A percentile compares a stretch with the other conserved stretches of the same genome.
Conservation (phyloP, 2,329 filamentous ascomycete species). For the Microthyrium microscopicum region DNA sequence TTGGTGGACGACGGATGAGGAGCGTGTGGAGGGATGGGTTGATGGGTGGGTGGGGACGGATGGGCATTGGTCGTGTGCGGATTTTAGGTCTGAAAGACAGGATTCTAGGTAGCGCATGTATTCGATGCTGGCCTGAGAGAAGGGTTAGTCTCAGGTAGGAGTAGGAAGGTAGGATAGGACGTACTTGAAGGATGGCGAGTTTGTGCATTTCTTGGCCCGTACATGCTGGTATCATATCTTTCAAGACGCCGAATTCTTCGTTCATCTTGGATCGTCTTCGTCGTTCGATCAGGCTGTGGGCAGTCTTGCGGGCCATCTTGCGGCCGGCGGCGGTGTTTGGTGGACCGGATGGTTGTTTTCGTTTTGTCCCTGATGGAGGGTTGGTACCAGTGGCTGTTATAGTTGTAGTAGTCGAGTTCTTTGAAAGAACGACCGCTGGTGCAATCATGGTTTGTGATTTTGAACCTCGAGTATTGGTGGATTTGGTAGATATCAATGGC, state of each 20-base stretch:
- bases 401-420: neutral
- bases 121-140: slow-evolving; percentile 70
- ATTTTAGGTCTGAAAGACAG: slow-evolving; percentile 67
- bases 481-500: no score
- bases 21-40: slow-evolving; percentile 4
- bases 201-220: slow-evolving; percentile 96
- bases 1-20: neutral
- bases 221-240: slow-evolving; percentile 91
- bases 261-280: slow-evolving; percentile 93
- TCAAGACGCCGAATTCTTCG: slow-evolving; percentile 85
- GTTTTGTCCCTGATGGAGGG: slow-evolving; percentile 34
- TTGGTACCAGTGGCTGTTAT: slow-evolving; percentile 12
- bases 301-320: slow-evolving; percentile 90
- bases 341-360: slow-evolving; percentile 48
- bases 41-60: slow-evolving; percentile 6
- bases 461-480: neutral
- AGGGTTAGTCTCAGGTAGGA: slow-evolving; percentile 7
- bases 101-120: slow-evolving; percentile 89
- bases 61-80: slow-evolving; percentile 18
- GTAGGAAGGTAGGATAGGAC: slow-evolving; percentile 28
- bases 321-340: slow-evolving; percentile 71
- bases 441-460: slow-evolving; percentile 8
- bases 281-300: slow-evolving; percentile 87
- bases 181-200: slow-evolving; percentile 59
- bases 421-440: slow-evolving; percentile 5